Evolutionary conservation across 2,329 filamentous ascomycete species (phyloP).

Genomic region (Dryadomyces sulphureus): DNA sequence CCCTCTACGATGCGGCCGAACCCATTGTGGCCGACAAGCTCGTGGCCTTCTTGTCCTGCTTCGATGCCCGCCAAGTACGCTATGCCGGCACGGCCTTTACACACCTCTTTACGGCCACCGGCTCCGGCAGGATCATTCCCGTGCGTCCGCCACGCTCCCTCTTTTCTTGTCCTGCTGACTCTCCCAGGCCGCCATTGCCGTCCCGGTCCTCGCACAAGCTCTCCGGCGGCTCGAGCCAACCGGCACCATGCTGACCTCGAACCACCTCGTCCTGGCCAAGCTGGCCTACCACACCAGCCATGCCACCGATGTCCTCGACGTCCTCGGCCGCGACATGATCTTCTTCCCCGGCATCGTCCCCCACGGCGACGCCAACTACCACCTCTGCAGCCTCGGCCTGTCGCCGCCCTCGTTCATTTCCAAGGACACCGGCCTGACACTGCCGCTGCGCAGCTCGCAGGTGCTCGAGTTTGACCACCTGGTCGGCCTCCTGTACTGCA

Average conservation of each 20-base stretch:
- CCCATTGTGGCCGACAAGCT: constrained; percentile 25
- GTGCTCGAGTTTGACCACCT: constrained; percentile 59
- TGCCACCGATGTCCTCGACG: constrained; percentile 38
- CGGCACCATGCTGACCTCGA: constrained; percentile 16
- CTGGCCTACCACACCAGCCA: constrained; percentile 38
- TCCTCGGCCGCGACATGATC: constrained; percentile 51
- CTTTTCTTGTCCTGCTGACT: background rate
- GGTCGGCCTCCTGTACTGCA: constrained; percentile 50
- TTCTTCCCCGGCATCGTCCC: constrained; percentile 38
- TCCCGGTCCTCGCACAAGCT: constrained; percentile 32
- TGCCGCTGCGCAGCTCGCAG: constrained; percentile 31
- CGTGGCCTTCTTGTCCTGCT: constrained; percentile 29
- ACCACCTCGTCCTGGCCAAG: constrained; percentile 11
- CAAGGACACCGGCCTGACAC: constrained; percentile 39
- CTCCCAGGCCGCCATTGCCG: constrained; percentile 29
- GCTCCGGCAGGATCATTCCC: constrained; percentile 24
- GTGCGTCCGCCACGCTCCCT: constrained; percentile 16
- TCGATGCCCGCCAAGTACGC: constrained; percentile 36
- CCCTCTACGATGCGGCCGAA: constrained; percentile 16
- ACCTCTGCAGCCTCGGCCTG: constrained; percentile 30
- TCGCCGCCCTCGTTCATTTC: constrained; percentile 44
- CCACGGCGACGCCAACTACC: constrained; percentile 11
- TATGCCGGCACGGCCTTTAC: constrained; percentile 30
- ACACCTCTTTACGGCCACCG: constrained; percentile 27
- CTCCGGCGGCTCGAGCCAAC: constrained; percentile 53